Percentiles rank a stretch among this genome's conserved stretches.
phyloP scores from a whole-genome alignment of 176 grass and related monocot genomes.

The Panicum miliaceum region DNA sequence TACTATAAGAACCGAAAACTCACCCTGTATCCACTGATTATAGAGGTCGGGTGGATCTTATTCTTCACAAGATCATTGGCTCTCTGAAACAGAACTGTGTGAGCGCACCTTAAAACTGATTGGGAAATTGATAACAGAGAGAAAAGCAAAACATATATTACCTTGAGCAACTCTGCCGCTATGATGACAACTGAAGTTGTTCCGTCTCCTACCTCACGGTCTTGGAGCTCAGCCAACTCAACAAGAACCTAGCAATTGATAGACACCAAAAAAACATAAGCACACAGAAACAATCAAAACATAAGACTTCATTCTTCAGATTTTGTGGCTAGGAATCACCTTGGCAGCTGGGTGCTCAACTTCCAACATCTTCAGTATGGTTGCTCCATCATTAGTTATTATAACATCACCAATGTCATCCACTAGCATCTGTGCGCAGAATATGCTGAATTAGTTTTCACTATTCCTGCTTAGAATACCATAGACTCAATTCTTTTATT shows the following conservation, averaged over 20 bases:
- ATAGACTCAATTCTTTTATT: not conserved
- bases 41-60: constrained; percentile 96
- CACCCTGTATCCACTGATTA: constrained; percentile 96
- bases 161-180: constrained; percentile 92
- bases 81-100: constrained; percentile 51
- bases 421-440: constrained; percentile 71
- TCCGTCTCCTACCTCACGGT: constrained; percentile 92
- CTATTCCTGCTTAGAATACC: not conserved
- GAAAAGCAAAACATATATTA: constrained; percentile 27
- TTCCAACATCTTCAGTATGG: constrained; percentile 95
- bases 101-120: constrained; percentile 2
- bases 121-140: not conserved
- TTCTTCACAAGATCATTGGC: constrained; percentile 91
- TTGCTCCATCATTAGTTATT: constrained; percentile 96
- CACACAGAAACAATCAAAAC: not conserved
- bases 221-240: constrained; percentile 97
- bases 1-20: constrained; percentile 7
- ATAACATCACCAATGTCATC: constrained; percentile 97
- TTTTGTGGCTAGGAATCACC: constrained; percentile 45
- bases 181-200: constrained; percentile 88
- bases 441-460: constrained; percentile 27
- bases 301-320: not conserved
- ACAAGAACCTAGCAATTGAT: constrained; percentile 81
- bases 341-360: constrained; percentile 92
- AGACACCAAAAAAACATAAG: constrained; percentile 6